phyloP scores from a whole-genome alignment of 2,329 filamentous ascomycete species.

The Alternaria sp. region DNA sequence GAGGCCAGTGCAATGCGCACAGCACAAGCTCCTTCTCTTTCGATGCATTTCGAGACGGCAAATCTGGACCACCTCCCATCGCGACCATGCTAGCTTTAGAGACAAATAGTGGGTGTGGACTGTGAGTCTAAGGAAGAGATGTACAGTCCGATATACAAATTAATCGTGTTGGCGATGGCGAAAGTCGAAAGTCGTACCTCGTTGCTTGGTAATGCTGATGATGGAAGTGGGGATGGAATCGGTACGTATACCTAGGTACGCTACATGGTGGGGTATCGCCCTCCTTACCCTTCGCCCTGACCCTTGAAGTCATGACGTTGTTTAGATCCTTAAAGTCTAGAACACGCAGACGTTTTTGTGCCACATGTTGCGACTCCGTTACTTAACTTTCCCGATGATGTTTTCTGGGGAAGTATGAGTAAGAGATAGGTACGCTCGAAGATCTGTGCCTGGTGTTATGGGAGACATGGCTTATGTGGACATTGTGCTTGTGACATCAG shows the following conservation, averaged over 20 bases:
- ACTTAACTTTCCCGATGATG: background rate
- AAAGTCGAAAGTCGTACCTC: background rate
- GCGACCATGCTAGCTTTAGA: conserved; percentile 27
- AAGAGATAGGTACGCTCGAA: background rate
- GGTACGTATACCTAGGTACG: background rate
- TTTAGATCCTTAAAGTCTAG: background rate
- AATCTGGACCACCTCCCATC: conserved; percentile 55
- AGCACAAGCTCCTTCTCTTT: conserved; percentile 47
- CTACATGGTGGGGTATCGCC: conserved; percentile 2
- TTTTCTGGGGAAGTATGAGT: background rate
- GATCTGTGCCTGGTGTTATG: background rate
- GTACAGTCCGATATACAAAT: background rate
- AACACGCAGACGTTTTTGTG: background rate
- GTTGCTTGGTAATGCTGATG: background rate
- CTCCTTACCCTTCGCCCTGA: background rate
- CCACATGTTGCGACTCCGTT: background rate
- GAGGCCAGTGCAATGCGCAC: conserved; percentile 50
- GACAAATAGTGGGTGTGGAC: background rate
- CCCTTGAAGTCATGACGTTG: background rate
- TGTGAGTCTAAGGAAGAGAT: too few species aligned
- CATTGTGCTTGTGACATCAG: background rate
- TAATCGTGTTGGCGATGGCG: background rate
- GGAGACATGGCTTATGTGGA: background rate
- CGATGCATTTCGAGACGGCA: conserved; percentile 34
- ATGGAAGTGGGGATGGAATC: background rate